Conservation (phyloP, 2,329 filamentous ascomycete genomes). For the Simplicillium aogashimaense region DNA sequence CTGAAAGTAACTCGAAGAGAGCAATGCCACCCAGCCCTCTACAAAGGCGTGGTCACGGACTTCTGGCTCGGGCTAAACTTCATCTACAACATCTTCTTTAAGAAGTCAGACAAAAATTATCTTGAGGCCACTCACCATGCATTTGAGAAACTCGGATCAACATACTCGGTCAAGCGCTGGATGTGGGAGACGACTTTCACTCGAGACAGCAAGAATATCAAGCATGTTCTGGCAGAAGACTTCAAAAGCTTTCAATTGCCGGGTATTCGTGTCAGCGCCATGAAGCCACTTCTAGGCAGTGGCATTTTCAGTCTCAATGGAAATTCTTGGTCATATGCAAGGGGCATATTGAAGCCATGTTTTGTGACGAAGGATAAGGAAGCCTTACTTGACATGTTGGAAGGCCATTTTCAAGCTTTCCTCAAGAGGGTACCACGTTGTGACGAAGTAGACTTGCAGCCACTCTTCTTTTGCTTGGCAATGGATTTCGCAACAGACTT, state of each 20-base stretch:
- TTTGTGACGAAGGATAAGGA: slow-evolving; percentile 23
- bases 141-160: slow-evolving; percentile 19
- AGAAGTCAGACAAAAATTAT: slow-evolving; percentile 13
- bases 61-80: slow-evolving; percentile 24
- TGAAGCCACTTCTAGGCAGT: slow-evolving; percentile 28
- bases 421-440: slow-evolving; percentile 24
- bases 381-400: slow-evolving; percentile 16
- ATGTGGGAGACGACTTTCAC: slow-evolving; percentile 23
- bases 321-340: slow-evolving; percentile 32
- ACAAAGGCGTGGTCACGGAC: slow-evolving; percentile 16
- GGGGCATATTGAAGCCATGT: slow-evolving; percentile 22
- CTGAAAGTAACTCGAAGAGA: slow-evolving; percentile 12
- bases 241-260: slow-evolving; percentile 39
- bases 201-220: slow-evolving; percentile 41
- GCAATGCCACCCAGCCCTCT: slow-evolving; percentile 11
- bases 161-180: slow-evolving; percentile 21
- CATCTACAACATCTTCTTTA: slow-evolving; percentile 18
- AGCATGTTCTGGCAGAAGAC: slow-evolving; percentile 41
- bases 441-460: slow-evolving; percentile 29
- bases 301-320: slow-evolving; percentile 41
- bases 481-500: slow-evolving; percentile 42
- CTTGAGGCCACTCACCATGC: slow-evolving; percentile 15
- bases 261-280: slow-evolving; percentile 22
- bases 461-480: slow-evolving; percentile 37
- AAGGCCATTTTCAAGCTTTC: slow-evolving; percentile 25